Evolutionary conservation across 768 basidiomycete species (phyloP), one percentile per base, ranked within the genome.

Genomic region (Tricholoma terreum): DNA sequence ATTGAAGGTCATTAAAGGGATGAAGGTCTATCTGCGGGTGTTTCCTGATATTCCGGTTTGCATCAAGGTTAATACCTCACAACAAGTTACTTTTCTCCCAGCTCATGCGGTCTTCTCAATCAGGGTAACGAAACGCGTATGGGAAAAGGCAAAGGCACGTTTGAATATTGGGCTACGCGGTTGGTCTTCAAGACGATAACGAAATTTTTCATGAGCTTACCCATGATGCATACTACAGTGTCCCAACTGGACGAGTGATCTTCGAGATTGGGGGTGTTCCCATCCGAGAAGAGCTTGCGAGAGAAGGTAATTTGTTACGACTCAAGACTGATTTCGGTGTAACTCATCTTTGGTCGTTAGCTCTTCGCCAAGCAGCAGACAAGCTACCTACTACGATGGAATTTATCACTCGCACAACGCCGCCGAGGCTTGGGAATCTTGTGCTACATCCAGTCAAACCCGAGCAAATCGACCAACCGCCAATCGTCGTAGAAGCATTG

Each of bases 61-160:
- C 77, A 87, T 98, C 54, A 98, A 99, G 84, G 93, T 92, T 57
- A 43, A 78, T 65, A 7, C 35, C 14, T 50, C 46, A 6, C n/a
- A 22, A 7, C n/a, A 17, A 17, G 8, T 31, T 31, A 1, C 17
- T 15, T n/a, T n/a, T 9, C 27, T 3, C 15, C 7, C n/a, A 48
- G 2, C 9, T 49, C n/a, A 49, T 31, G 24, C 6, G 2, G 7
- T n/a, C 14, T n/a, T 24, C 5, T 14, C 12, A 12, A 30, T 21
- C 58, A 94, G 92, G 96, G 97, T 54, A 98, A 97, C 65, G 95
- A 98, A 73, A 95, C 94, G 5, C 90, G 97, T 80, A 98, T 98
- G 97, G 97, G 97, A 51, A 98, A 98, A 75, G 97, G 97, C 58
- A 99, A 99, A 72, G 97, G 97, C 46, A 84, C 90, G 0, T 98